A percentile compares a stretch with the other conserved stretches of the same genome.
phyloP scores from a whole-genome alignment of 208 protist species.

The Acanthamoeba divionensis region DNA sequence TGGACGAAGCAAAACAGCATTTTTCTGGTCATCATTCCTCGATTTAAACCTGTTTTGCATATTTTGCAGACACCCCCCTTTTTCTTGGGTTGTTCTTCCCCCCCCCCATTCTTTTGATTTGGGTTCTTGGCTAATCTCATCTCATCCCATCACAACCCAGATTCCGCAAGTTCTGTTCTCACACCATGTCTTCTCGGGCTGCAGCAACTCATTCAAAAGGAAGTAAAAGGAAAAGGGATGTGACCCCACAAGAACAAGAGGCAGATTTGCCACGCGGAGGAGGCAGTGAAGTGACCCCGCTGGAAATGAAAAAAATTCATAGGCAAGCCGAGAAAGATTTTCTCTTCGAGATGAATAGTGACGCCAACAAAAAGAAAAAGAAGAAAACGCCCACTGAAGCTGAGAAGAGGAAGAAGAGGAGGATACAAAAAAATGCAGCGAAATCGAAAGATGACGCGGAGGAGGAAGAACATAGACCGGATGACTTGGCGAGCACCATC shows the following conservation, averaged over 20 bases:
- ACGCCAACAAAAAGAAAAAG: no score
- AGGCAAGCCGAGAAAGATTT: conserved; percentile 33
- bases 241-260: neutral
- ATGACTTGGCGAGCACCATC: neutral
- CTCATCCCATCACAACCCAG: no score
- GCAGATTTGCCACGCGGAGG: neutral
- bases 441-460: neutral
- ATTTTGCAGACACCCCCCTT: no score
- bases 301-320: conserved; percentile 13
- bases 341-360: neutral
- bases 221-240: neutral
- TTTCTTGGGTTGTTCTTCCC: no score
- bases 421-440: neutral
- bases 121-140: no score
- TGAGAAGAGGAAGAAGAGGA: neutral
- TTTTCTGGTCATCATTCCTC: no score
- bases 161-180: no score
- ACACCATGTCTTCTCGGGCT: neutral
- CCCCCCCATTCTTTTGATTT: no score
- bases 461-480: neutral
- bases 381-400: neutral
- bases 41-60: no score
- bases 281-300: neutral
- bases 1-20: no score
- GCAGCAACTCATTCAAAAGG: neutral